Base-by-base conservation (phyloP, 305 asterid genomes). In the Solanum aculeatissimum region DNA sequence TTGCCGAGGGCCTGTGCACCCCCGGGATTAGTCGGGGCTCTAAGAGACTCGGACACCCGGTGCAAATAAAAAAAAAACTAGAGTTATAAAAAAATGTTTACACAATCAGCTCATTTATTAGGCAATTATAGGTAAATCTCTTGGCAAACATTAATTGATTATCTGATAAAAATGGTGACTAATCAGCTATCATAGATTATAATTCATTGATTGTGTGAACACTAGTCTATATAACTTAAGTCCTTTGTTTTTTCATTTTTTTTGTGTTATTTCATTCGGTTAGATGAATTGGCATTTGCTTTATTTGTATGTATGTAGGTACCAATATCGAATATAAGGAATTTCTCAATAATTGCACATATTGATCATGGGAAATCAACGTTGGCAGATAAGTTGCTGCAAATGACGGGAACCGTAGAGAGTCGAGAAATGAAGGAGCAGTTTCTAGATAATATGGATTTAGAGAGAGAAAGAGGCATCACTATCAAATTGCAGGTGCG, bases 401-500 rank as follows among this genome's bases (percentile, higher is more conserved):
- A 95, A 92, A 90, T 92, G 92, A 95, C 99, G 68, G 98, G 98
- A 84, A 94, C 99, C 1, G 99, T 97, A 85, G 97, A 91, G 91
- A 92, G 86, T 85, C 93, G 99, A 85, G 98, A 95, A 1, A 97
- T 97, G 99, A 97, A 94, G 92, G 99, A 92, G 47, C 98, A 97
- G 74, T 97, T 95, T 92, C 98, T 97, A 57, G 99, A 97, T 89
- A 97, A 97, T 88, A 97, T 97, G 99, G 99, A 97, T 90, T 90
- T 97, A 91, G 99, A 97, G 92, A 94, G 99, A 89, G 99, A 97
- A 89, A 92, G 99, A 88, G 99, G 99, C 90, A 97, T 97, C 89
- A 97, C 99, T 84, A 97, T 97, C 87, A 97, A 97, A 90, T 89
- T 97, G 83, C 99, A 95, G 99, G 99, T 96, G 63, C 40, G 2